Evolutionary conservation across 768 basidiomycete species (phyloP).

Genomic region (Lactarius deliciosus): DNA sequence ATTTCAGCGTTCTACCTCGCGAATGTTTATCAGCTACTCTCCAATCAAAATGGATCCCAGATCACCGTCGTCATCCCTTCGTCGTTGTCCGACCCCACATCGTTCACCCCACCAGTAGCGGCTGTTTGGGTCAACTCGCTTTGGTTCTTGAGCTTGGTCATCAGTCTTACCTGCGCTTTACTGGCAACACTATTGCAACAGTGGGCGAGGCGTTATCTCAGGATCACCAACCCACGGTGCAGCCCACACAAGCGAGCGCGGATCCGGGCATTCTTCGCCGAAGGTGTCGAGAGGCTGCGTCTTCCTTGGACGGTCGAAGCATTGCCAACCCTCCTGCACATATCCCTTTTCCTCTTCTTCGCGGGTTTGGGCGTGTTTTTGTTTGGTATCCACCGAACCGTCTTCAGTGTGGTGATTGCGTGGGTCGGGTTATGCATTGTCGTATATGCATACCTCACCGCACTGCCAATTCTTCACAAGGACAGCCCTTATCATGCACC

Average conservation of each 20-base stretch:
- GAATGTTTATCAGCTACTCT: not conserved
- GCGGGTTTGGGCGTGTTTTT: constrained; percentile 19
- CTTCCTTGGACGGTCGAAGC: constrained; percentile 11
- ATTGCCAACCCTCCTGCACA: constrained; percentile 17
- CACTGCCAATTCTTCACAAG: constrained; percentile 1
- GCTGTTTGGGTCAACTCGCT: constrained; percentile 22
- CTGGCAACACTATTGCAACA: constrained; percentile 20
- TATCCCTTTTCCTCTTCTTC: constrained; percentile 28
- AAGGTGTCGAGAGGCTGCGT: constrained; percentile 8
- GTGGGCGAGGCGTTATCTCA: constrained; percentile 17
- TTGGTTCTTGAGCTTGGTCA: constrained; percentile 20
- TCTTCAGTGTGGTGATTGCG: not conserved
- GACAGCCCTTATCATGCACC: constrained; percentile 18
- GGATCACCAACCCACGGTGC: not conserved
- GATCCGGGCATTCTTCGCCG: constrained; percentile 6
- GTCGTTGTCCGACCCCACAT: not conserved
- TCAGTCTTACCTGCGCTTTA: constrained; percentile 17
- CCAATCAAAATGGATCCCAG: not conserved
- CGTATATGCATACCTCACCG: not conserved
- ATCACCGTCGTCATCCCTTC: not conserved
- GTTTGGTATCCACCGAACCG: constrained; percentile 12
- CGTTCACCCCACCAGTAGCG: not conserved
- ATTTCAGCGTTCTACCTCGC: constrained; percentile 6
- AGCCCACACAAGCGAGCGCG: constrained; percentile 11
- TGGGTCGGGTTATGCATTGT: constrained; percentile 8